These are phyloP conservation scores for Globisporangium polare DNA, from an alignment of 352 stramenopile species.

Conservation along the genomic window DNA sequence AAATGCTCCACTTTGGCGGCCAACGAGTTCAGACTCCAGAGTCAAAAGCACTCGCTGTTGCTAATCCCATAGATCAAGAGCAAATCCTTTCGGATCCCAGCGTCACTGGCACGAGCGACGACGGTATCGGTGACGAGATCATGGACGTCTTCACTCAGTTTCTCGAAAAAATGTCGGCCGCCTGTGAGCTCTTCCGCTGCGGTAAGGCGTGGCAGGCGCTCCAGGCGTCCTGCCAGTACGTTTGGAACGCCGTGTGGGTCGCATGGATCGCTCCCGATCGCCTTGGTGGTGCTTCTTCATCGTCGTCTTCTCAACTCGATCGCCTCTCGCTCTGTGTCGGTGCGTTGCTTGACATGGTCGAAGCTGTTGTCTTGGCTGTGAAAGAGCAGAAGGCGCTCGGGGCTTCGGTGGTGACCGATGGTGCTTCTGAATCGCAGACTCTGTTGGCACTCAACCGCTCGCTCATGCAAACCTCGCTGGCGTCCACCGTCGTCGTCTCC, in stretches of 20 bases:
- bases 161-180: conserved; percentile 34
- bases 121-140: background rate
- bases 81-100: background rate
- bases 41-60: background rate
- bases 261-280: conserved; percentile 45
- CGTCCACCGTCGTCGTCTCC: conserved; percentile 33
- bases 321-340: conserved; percentile 32
- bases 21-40: background rate
- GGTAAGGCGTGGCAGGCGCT: conserved; percentile 53
- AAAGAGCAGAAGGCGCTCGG: conserved; percentile 17
- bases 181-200: conserved; percentile 41
- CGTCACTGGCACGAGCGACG: background rate
- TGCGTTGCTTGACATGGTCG: conserved; percentile 57
- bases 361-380: conserved; percentile 19
- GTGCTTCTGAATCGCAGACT: background rate
- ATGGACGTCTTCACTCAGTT: conserved; percentile 26
- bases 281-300: conserved; percentile 17
- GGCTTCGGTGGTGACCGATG: background rate
- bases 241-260: conserved; percentile 54
- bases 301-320: conserved; percentile 9
- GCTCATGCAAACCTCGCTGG: conserved; percentile 15
- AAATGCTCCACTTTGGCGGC: conserved; percentile 19
- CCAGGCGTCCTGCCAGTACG: conserved; percentile 44
- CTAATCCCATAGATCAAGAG: background rate
- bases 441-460: conserved; percentile 9